Evolutionary conservation across 1,284 basidiomycete species (phyloP).

Genomic region (Cryptococcus sp.): DNA sequence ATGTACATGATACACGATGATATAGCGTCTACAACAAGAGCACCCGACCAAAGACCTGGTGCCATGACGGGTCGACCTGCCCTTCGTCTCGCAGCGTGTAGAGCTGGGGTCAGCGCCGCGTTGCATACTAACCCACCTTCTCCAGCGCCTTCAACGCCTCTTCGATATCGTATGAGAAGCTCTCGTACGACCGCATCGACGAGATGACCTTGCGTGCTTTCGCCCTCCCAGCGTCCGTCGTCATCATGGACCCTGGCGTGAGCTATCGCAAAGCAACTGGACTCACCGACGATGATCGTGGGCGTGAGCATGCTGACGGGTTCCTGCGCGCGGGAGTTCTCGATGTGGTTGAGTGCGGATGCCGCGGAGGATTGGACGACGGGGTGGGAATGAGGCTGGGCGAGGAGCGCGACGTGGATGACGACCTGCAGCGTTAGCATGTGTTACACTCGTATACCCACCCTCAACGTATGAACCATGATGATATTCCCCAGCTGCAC

Average conservation of each 20-base stretch:
- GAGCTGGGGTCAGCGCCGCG: too few relatives aligned
- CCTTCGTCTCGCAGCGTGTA: conserved; percentile 14
- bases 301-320: conserved; percentile 17
- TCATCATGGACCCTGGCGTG: conserved; percentile 24
- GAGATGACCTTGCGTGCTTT: conserved; percentile 8
- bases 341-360: conserved; percentile 8
- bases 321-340: conserved; percentile 1
- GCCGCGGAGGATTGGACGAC: conserved; percentile 18
- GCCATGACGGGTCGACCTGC: conserved; percentile 13
- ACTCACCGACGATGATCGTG: conserved; percentile 19
- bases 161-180: conserved; percentile 21
- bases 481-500: conserved; percentile 20
- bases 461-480: conserved; percentile 15
- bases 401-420: conserved; percentile 19
- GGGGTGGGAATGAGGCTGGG: conserved; percentile 12
- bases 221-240: conserved; percentile 6
- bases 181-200: conserved; percentile 3
- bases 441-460: too few relatives aligned
- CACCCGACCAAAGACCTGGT: conserved; percentile 7
- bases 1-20: too few relatives aligned
- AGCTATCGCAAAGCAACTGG: too few relatives aligned
- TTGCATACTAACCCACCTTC: conserved; percentile 10
- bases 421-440: conserved; percentile 10
- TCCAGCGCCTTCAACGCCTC: conserved; percentile 16
- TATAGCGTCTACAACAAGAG: conserved; percentile 15